Conservation (phyloP, 495 filamentous ascomycete species). For the Chaetomium fimeti region DNA sequence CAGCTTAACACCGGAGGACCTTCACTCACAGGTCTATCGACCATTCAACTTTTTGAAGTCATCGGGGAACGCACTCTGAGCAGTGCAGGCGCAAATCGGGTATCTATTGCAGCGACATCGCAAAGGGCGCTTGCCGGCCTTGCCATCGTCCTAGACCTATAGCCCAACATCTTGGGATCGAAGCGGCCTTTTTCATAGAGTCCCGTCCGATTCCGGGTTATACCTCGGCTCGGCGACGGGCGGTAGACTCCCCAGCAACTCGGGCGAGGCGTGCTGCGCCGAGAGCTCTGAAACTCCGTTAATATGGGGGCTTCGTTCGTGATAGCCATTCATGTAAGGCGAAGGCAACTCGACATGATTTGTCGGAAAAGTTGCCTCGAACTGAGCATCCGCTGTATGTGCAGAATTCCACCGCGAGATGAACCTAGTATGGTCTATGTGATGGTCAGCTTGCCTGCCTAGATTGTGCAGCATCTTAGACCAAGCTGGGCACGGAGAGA, state of each 20-base stretch:
- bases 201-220: conserved; percentile 24
- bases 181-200: not conserved
- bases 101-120: conserved; percentile 13
- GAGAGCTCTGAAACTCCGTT: conserved; percentile 28
- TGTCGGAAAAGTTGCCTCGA: conserved; percentile 32
- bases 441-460: conserved; percentile 15
- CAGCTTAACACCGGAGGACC: not conserved
- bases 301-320: not conserved
- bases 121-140: not conserved
- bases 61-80: not conserved
- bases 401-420: conserved; percentile 34
- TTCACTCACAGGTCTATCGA: not conserved
- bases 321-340: conserved; percentile 30
- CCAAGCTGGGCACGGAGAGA: not conserved
- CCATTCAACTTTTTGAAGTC: not conserved
- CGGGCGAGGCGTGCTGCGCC: conserved; percentile 29
- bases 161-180: not conserved
- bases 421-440: conserved; percentile 36
- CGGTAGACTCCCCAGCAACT: conserved; percentile 19
- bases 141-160: not conserved
- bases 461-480: not conserved
- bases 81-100: conserved; percentile 10
- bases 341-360: conserved; percentile 35
- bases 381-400: conserved; percentile 33
- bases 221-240: conserved; percentile 28